A percentile compares a stretch with the other conserved stretches of the same genome.
phyloP scores from a whole-genome alignment of 192 early-diverging fungal species.

The Jimgerdemannia lactiflua region DNA sequence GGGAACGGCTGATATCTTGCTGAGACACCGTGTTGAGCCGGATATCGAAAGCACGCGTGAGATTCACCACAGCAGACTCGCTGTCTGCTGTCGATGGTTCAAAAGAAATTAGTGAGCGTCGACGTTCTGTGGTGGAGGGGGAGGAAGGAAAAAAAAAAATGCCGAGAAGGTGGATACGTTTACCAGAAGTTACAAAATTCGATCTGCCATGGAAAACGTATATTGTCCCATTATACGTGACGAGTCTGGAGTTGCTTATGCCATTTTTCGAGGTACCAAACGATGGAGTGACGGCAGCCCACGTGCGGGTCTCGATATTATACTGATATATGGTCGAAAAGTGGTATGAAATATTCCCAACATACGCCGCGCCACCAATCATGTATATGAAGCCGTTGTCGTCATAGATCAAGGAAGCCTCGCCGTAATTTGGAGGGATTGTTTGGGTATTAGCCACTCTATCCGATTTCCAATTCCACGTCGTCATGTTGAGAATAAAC shows the following conservation, averaged over 20 bases:
- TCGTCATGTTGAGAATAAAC: background rate
- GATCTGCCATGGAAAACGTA: background rate
- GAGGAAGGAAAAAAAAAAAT: background rate
- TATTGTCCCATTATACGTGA: background rate
- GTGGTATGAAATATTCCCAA: background rate
- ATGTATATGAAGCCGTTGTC: background rate
- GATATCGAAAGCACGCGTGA: background rate
- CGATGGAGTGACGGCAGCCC: background rate
- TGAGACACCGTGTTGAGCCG: background rate
- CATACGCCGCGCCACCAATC: background rate
- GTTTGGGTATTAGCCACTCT: background rate
- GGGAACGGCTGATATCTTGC: background rate
- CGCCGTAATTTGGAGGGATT: background rate
- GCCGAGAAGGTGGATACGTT: background rate
- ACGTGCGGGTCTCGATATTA: background rate
- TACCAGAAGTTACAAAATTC: background rate
- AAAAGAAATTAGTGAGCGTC: background rate
- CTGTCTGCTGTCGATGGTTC: no score
- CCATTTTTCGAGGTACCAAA: background rate
- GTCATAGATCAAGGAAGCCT: background rate
- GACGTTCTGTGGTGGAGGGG: background rate
- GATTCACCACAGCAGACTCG: background rate
- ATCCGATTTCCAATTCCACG: background rate
- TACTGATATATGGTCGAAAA: background rate
- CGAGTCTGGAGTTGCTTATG: background rate